phyloP scores from a whole-genome alignment of 768 basidiomycete species.

The Fomitopsis serialis region DNA sequence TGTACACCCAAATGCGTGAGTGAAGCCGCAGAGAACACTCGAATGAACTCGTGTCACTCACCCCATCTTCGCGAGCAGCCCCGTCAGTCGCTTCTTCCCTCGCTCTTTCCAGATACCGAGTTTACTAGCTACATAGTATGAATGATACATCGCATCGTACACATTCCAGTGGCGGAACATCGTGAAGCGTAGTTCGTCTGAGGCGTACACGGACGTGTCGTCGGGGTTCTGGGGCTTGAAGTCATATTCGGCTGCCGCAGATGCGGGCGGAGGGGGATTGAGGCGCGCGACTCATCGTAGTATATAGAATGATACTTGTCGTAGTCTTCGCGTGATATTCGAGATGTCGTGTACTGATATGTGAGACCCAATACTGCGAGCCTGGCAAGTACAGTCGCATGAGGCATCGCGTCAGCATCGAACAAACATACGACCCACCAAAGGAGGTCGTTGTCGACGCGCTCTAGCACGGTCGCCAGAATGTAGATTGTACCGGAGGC shows the following conservation, averaged over 20 bases:
- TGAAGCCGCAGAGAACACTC: neutral
- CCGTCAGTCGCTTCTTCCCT: conserved; percentile 83
- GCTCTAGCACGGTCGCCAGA: conserved; percentile 84
- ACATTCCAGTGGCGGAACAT: conserved; percentile 97
- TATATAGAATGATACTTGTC: conserved; percentile 77
- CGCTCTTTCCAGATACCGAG: conserved; percentile 96
- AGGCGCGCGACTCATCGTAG: conserved; percentile 87
- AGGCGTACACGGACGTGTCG: conserved; percentile 74
- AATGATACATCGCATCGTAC: conserved; percentile 98
- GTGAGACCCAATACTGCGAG: conserved; percentile 91
- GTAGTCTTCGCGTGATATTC: conserved; percentile 83
- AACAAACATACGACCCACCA: conserved; percentile 49
- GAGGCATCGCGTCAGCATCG: neutral
- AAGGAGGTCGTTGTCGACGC: conserved; percentile 88
- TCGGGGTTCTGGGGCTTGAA: conserved; percentile 66
- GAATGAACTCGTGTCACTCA: conserved; percentile 29
- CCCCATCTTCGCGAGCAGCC: conserved; percentile 98
- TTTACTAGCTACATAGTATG: conserved; percentile 91
- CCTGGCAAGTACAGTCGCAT: conserved; percentile 38
- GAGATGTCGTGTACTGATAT: conserved; percentile 83
- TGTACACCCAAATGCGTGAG: conserved; percentile 26
- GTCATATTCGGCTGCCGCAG: conserved; percentile 32
- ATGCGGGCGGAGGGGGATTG: conserved; percentile 54
- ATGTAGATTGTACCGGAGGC: conserved; percentile 86
- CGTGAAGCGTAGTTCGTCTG: conserved; percentile 90